Base-by-base conservation (phyloP, 345 rosid species). In the Dovyalis caffra region DNA sequence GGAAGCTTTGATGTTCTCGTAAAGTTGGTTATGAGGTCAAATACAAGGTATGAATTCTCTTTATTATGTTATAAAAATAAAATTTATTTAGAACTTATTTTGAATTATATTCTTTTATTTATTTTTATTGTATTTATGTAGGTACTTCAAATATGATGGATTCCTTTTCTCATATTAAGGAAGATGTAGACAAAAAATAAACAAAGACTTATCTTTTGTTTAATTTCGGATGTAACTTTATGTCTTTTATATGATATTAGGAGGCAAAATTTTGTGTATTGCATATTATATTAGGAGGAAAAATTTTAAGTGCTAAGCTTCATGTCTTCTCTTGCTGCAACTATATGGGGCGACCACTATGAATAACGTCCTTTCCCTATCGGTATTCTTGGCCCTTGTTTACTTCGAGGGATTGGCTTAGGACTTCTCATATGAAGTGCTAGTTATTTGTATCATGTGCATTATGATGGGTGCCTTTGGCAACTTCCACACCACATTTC, bases 351-450 rank as follows among this genome's bases (percentile, higher is more conserved):
- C 97, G 7, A 96, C 83, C 31, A 91, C 99, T 8, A 93, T 91
- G 97, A 95, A 93, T 76, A 95, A 95, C 65, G 75, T 91, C 61
- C 96, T 95, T 6, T 93, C 96, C 87, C 87, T 93, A 33, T 88
- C 98, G 1, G 99, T 95, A 56, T 95, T 95, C 89, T 76, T 93
- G 74, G 93, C 94, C 0, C 87, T 95, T n/a, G 95, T 95, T 28
- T 95, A 91, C 62, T 6, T 73, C 2, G 74, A 97, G 81, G 99
- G 90, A 62, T 79, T 95, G 74, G 87, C 92, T 28, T 95, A 97
- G 99, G 93, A 95, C 88, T 95, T 95, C 83, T 95, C 99, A 56
- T 79, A 97, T 3, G 98, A 95, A 85, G 99, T 95, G 81, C 82
- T 95, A 33, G 89, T 93, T 37, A 91, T 95, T 71, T 85, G 91